Conservation (phyloP, 768 basidiomycete genomes). For the Lactarius deliciosus region DNA sequence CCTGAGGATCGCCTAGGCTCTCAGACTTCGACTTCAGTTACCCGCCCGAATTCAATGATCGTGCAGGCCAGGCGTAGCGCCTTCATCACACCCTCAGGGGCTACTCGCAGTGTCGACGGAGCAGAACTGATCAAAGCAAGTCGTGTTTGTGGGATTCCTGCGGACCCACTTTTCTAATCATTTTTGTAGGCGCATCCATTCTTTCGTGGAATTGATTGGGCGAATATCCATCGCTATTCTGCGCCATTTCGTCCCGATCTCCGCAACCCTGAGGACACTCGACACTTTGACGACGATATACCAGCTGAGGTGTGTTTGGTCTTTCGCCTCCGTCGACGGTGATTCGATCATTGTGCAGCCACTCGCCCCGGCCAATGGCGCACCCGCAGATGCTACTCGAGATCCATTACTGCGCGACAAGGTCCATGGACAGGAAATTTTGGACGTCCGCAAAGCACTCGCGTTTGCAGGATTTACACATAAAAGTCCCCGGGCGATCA, state of each 20-base stretch:
- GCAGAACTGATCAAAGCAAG: constrained; percentile 84
- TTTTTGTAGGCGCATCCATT: constrained; percentile 71
- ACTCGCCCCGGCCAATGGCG: constrained; percentile 85
- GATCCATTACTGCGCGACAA: constrained; percentile 88
- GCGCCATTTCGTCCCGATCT: constrained; percentile 92
- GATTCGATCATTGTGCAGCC: constrained; percentile 56
- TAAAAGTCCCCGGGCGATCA: constrained; percentile 80
- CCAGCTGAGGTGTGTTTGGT: constrained; percentile 69
- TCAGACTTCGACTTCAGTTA: constrained; percentile 62
- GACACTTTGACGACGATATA: constrained; percentile 95
- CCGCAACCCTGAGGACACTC: constrained; percentile 77
- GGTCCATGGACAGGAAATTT: constrained; percentile 79
- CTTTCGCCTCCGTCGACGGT: constrained; percentile 3
- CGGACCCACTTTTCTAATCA: constrained; percentile 15
- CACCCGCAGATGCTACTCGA: constrained; percentile 77
- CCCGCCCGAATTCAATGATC: constrained; percentile 76
- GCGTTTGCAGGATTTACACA: constrained; percentile 92
- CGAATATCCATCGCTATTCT: constrained; percentile 74
- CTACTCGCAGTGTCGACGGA: constrained; percentile 68
- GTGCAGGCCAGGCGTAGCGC: constrained; percentile 72
- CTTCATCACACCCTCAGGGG: constrained; percentile 53
- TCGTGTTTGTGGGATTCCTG: constrained; percentile 17
- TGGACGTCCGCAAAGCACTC: constrained; percentile 87
- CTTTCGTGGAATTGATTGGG: constrained; percentile 91
- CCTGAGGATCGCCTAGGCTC: constrained; percentile 92